A percentile compares a stretch with the other conserved stretches of the same genome.
These are phyloP conservation scores for Cystofilobasidium bisporidii DNA, from an alignment of 768 basidiomycete species.

Conservation along the genomic window DNA sequence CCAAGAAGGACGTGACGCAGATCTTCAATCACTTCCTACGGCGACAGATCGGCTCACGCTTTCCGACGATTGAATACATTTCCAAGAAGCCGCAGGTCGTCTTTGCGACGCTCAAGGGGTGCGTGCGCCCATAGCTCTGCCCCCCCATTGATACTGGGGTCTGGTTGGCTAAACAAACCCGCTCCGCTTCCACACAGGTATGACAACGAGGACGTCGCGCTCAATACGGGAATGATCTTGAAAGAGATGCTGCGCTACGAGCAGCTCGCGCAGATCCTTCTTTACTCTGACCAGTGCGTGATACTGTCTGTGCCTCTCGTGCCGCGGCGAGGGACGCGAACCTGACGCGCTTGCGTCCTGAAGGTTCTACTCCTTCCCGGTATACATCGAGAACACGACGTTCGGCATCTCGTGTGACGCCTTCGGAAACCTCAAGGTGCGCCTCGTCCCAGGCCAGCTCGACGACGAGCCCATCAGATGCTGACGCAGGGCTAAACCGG, in stretches of 20 bases:
- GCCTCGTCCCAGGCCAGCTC: constrained; percentile 17
- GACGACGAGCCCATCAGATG: too few species aligned
- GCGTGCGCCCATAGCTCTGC: not conserved
- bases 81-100: constrained; percentile 58
- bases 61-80: constrained; percentile 95
- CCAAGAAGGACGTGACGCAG: constrained; percentile 45
- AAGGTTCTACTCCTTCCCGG: constrained; percentile 93
- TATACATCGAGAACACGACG: constrained; percentile 93
- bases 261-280: constrained; percentile 72
- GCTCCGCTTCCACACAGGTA: constrained; percentile 48
- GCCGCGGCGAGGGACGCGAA: not conserved
- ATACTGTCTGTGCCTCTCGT: not conserved
- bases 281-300: constrained; percentile 86
- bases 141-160: too few species aligned
- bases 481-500: too few species aligned
- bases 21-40: constrained; percentile 46
- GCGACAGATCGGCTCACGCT: constrained; percentile 83
- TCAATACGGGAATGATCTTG: constrained; percentile 96
- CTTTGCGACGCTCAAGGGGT: constrained; percentile 72
- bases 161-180: too few species aligned
- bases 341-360: not conserved
- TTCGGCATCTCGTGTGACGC: constrained; percentile 98
- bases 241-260: constrained; percentile 96
- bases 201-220: constrained; percentile 85
- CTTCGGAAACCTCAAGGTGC: constrained; percentile 79